Evolutionary conservation across 2,329 filamentous ascomycete species (phyloP), one percentile per base, ranked within the genome.

Genomic region (Madurella mycetomatis): DNA sequence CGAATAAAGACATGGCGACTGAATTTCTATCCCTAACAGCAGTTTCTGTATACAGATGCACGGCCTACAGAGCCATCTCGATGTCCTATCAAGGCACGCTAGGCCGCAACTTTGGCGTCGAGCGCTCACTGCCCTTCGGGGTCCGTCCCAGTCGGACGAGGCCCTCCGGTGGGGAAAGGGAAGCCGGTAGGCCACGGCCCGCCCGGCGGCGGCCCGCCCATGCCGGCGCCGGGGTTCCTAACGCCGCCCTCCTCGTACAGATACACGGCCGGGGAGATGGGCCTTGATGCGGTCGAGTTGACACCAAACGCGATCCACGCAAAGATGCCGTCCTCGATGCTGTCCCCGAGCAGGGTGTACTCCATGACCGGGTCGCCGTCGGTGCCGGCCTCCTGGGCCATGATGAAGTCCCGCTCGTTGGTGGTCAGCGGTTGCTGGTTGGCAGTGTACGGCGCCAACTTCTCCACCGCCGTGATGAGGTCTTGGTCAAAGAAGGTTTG

Each of bases 401-500:
- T 62, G 51, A 68, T 63, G 30, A 50, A 12, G 62, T 71, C 69
- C 16, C 65, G 45, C 5, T 31, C 59, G 59, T 71, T 71, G 51
- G 46, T 42, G 4, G 76, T 83, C 17, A 78, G 51, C 0, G 59
- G 49, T 55, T 78, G 72, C 0, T 69, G 73, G 67, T 82, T 81
- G 53, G 66, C 65, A 5, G 56, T 66, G 67, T 82, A 82, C 0
- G 79, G 77, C 0, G 64, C 55, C 1, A 69, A 71, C 9, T 66
- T 66, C 57, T 83, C 77, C 51, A 86, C 80, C 40, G 71, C 58
- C 25, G 62, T 62, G 60, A 82, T 76, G 9, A 87, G 76, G 58
- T 74, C 72, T 65, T 85, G 78, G 66, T 86, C 82, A 65, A 84
- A 83, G 74, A 83, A 87, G 48, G 84, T 64, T 66, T 88, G 84